Percentiles rank a stretch among this genome's conserved stretches.
Evolutionary conservation across 345 rosid genomes (phyloP).

Genomic region (Kandelia obovata): DNA sequence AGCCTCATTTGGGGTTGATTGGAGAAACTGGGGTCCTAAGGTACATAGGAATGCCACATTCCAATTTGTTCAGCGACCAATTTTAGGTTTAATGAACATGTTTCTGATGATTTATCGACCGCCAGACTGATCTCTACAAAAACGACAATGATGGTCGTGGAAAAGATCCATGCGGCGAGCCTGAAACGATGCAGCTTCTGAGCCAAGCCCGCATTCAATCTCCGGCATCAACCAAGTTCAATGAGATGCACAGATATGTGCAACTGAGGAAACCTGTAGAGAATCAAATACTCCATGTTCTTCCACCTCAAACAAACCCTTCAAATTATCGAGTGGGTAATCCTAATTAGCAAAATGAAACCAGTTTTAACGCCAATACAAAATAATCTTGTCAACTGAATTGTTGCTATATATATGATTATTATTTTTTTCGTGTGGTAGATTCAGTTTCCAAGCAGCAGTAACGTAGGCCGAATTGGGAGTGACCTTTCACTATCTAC

Average conservation of each 20-base stretch:
- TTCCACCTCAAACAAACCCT: conserved; percentile 32
- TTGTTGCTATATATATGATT: background rate
- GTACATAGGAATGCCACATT: conserved; percentile 14
- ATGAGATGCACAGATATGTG: conserved; percentile 37
- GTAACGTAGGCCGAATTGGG: conserved; percentile 53
- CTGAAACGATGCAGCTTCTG: conserved; percentile 50
- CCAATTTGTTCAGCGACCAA: background rate
- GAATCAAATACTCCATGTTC: conserved; percentile 29
- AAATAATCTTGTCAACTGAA: background rate
- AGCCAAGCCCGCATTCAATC: conserved; percentile 57
- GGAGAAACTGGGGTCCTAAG: conserved; percentile 47
- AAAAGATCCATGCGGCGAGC: conserved; percentile 37
- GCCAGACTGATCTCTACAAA: conserved; percentile 21
- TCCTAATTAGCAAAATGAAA: background rate
- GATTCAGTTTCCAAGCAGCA: conserved; percentile 53
- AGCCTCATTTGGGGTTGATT: conserved; percentile 30
- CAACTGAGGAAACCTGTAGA: conserved; percentile 35
- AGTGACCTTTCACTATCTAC: conserved; percentile 58
- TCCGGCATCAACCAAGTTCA: conserved; percentile 29
- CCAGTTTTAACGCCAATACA: background rate
- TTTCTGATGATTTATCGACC: background rate
- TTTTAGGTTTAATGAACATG: background rate
- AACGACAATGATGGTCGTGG: conserved; percentile 18
- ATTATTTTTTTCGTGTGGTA: background rate
- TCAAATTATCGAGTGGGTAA: conserved; percentile 35